Percentiles rank a stretch among this genome's conserved stretches.
These are phyloP conservation scores for Rhizopogon hawkerae DNA, from an alignment of 1,284 basidiomycete species.

Conservation along the genomic window DNA sequence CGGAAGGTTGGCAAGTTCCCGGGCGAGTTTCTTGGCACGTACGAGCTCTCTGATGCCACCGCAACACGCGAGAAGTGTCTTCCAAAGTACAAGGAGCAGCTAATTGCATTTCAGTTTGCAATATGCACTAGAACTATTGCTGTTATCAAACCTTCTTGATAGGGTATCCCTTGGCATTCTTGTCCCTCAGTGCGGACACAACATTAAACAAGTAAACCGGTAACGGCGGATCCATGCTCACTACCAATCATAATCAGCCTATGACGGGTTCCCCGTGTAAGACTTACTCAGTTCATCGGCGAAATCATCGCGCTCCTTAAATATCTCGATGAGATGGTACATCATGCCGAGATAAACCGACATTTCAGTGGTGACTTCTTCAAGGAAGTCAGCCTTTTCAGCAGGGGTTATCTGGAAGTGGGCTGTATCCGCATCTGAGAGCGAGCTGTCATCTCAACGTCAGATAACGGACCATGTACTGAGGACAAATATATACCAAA, in stretches of 20 bases:
- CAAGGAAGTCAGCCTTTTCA: conserved; percentile 72
- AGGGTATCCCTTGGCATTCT: conserved; percentile 91
- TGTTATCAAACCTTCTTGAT: conserved; percentile 73
- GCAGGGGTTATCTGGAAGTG: conserved; percentile 60
- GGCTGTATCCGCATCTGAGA: conserved; percentile 62
- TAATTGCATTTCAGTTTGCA: conserved; percentile 24
- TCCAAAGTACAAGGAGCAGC: conserved; percentile 96
- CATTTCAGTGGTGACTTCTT: conserved; percentile 85
- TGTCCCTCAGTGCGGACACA: conserved; percentile 85
- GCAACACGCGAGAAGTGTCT: conserved; percentile 84
- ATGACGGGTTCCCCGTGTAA: conserved; percentile 9
- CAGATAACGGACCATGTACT: conserved; percentile 3
- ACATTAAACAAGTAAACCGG: conserved; percentile 89
- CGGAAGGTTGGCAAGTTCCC: conserved; percentile 73
- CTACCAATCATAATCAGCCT: conserved; percentile 35
- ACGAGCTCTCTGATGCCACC: conserved; percentile 85
- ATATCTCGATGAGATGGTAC: conserved; percentile 89
- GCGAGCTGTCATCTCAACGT: conserved; percentile 38
- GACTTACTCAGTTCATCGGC: conserved; percentile 90
- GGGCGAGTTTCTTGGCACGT: conserved; percentile 77
- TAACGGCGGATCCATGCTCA: conserved; percentile 91
- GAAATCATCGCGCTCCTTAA: conserved; percentile 86
- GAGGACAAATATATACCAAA: conserved; percentile 44
- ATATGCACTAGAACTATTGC: background rate
- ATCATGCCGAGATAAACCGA: conserved; percentile 88